Evolutionary conservation across 2,329 filamentous ascomycete genomes (phyloP).

Genomic region (Chaetomium sp.): DNA sequence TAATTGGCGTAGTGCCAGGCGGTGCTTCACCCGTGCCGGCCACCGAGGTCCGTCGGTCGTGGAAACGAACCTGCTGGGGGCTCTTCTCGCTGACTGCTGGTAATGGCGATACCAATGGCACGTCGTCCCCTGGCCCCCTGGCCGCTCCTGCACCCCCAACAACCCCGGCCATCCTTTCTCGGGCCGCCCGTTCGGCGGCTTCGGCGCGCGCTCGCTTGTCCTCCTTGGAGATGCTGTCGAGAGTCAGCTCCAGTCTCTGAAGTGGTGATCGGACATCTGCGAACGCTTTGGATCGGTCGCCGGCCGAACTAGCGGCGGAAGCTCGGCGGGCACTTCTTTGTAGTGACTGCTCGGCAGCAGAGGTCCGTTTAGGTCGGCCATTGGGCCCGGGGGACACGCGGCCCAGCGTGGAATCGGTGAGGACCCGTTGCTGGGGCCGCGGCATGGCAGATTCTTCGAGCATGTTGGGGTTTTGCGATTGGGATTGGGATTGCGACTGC

Average conservation of each 20-base stretch:
- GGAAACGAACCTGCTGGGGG: conserved; percentile 29
- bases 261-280: conserved; percentile 83
- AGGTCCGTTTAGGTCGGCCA: conserved; percentile 25
- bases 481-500: conserved; percentile 31
- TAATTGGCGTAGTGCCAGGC: conserved; percentile 19
- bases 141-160: conserved; percentile 9
- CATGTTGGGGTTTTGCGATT: conserved; percentile 26
- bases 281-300: conserved; percentile 51
- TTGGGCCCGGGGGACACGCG: conserved; percentile 22
- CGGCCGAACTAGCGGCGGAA: conserved; percentile 32
- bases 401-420: conserved; percentile 21
- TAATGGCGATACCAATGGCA: not conserved
- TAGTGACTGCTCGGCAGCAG: conserved; percentile 25
- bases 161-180: conserved; percentile 40
- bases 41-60: conserved; percentile 23
- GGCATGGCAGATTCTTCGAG: conserved; percentile 26
- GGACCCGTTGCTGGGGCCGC: conserved; percentile 20
- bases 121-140: conserved; percentile 12
- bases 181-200: conserved; percentile 69
- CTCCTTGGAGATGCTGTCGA: conserved; percentile 91
- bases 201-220: conserved; percentile 82
- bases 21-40: conserved; percentile 20
- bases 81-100: conserved; percentile 18
- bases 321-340: conserved; percentile 30
- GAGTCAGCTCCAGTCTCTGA: conserved; percentile 84